Conservation (phyloP, 2,329 filamentous ascomycete species). For the Exserohilum rostratum region DNA sequence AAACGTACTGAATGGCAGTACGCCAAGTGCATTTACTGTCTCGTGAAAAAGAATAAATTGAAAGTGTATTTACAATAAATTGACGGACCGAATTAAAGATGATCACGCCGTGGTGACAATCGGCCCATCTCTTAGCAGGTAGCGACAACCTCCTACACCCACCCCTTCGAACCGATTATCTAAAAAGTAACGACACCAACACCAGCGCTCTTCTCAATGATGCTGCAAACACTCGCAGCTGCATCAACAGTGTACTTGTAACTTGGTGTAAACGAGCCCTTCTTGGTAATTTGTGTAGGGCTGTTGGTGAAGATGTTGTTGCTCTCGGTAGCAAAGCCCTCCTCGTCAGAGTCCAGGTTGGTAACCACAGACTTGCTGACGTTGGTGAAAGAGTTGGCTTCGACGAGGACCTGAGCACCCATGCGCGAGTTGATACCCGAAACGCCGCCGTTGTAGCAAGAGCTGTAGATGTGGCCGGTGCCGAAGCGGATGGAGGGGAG, state of each 20-base stretch:
- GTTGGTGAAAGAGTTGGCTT: constrained; percentile 61
- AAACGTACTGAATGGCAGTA: no score
- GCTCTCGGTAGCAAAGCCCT: constrained; percentile 54
- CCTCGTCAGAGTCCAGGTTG: constrained; percentile 61
- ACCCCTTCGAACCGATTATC: neutral
- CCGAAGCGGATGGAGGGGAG: constrained; percentile 69
- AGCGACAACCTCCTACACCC: neutral
- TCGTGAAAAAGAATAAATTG: neutral
- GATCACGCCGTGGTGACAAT: neutral
- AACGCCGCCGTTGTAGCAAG: constrained; percentile 46
- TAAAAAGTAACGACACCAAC: constrained; percentile 42
- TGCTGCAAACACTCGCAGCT: constrained; percentile 33
- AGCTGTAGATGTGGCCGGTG: constrained; percentile 67
- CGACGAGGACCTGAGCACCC: constrained; percentile 53
- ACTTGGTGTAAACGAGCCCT: constrained; percentile 59
- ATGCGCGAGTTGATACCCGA: constrained; percentile 53
- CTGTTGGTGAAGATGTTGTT: constrained; percentile 54
- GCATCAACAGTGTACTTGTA: constrained; percentile 57
- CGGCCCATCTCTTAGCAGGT: neutral
- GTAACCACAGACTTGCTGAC: constrained; percentile 64
- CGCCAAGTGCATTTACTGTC: no score
- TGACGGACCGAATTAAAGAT: no score
- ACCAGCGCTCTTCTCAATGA: constrained; percentile 38
- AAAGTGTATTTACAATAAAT: no score
- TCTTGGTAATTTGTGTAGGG: constrained; percentile 54